phyloP scores from a whole-genome alignment of 306 rosid genomes.

The Psophocarpus tetragonolobus region DNA sequence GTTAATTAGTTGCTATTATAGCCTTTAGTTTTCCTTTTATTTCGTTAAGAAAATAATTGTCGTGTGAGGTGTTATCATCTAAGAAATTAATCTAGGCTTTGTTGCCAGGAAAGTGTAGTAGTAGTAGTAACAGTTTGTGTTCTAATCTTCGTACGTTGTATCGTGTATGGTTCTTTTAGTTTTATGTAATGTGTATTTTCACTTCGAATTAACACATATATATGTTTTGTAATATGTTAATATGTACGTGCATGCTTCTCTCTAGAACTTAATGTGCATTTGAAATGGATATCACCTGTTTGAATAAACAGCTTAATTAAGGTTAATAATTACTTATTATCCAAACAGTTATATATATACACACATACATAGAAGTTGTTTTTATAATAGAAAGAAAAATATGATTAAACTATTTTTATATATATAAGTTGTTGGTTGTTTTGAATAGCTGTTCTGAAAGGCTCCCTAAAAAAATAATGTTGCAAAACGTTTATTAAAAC shows the following conservation, averaged over 20 bases:
- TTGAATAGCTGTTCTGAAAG: no score
- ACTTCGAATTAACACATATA: not conserved
- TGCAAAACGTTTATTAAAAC: no score
- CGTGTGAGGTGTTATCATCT: not conserved
- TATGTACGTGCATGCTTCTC: not conserved
- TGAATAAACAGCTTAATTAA: no score
- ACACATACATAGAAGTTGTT: no score
- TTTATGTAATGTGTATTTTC: not conserved
- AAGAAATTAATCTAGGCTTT: not conserved
- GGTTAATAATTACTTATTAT: no score
- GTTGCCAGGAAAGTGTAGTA: not conserved
- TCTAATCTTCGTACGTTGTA: not conserved
- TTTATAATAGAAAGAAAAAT: no score
- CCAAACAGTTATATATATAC: no score
- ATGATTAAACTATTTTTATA: no score
- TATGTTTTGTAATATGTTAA: not conserved
- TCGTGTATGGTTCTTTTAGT: not conserved
- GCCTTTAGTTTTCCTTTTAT: not conserved
- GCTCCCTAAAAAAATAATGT: no score
- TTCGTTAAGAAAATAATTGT: not conserved
- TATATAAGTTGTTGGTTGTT: no score
- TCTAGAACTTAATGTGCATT: not conserved
- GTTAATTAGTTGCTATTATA: not conserved
- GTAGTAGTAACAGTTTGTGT: not conserved
- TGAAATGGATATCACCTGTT: no score